Percentiles rank a stretch among this genome's conserved stretches.
These are phyloP conservation scores for Camelina sativa DNA, from an alignment of 345 rosid genomes.

Conservation along the genomic window DNA sequence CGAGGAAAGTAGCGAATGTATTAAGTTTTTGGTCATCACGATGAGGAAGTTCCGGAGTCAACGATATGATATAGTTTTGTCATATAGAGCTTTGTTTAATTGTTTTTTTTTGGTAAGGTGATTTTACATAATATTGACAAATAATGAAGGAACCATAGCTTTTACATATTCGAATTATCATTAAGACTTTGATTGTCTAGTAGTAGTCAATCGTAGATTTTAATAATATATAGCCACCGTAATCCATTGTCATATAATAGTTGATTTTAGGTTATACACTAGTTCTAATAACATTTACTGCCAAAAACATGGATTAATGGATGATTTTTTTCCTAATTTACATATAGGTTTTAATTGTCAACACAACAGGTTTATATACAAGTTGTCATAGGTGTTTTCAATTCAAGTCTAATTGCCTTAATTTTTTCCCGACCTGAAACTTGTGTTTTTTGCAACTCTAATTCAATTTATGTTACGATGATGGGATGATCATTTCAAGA, in stretches of 20 bases:
- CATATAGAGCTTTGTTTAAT: not conserved
- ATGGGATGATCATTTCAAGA: not conserved
- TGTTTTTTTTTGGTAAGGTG: constrained; percentile 3
- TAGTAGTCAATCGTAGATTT: constrained; percentile 9
- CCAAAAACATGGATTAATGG: not conserved
- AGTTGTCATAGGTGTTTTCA: too few species aligned
- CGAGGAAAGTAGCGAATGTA: constrained; percentile 21
- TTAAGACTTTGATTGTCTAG: not conserved
- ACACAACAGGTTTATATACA: too few species aligned
- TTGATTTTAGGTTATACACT: not conserved
- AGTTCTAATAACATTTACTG: not conserved
- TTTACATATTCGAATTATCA: not conserved
- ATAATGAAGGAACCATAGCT: not conserved
- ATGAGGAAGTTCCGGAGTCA: constrained; percentile 31
- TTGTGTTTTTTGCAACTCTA: not conserved
- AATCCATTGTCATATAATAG: not conserved
- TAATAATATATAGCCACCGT: not conserved
- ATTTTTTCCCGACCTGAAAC: too few species aligned
- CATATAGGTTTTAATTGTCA: too few species aligned
- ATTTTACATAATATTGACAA: not conserved
- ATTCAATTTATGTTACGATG: not conserved
- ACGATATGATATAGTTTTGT: constrained; percentile 28
- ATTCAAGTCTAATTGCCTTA: too few species aligned
- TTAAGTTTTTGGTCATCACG: constrained; percentile 30
- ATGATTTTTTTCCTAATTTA: not conserved